Evolutionary conservation across 805 yeast species (phyloP).

Genomic region (Candida pini): DNA sequence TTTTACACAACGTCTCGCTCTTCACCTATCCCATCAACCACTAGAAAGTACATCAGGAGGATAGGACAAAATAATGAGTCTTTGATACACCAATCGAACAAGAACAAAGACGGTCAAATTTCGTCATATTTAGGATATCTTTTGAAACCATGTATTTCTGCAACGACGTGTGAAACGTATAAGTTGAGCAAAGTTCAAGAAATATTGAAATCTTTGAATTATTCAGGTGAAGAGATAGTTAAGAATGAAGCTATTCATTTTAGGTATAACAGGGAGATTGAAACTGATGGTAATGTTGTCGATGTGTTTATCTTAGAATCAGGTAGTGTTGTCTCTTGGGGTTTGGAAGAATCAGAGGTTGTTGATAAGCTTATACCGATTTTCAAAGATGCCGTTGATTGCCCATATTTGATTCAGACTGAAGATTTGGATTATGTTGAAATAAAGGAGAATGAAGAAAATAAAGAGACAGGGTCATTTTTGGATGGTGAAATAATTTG

Average conservation of each 20-base stretch:
- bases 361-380: slow-evolving; percentile 45
- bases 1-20: too few species aligned
- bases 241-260: slow-evolving; percentile 60
- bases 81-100: slow-evolving; percentile 13
- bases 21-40: slow-evolving; percentile 1
- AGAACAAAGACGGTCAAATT: slow-evolving; percentile 2
- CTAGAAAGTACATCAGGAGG: slow-evolving; percentile 11
- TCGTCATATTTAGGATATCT: slow-evolving; percentile 7
- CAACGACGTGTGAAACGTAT: slow-evolving; percentile 69
- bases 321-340: slow-evolving; percentile 86
- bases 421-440: slow-evolving; percentile 80
- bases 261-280: slow-evolving; percentile 27
- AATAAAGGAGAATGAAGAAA: slow-evolving; percentile 29
- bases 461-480: slow-evolving; percentile 24
- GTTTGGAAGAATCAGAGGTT: slow-evolving; percentile 52
- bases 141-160: slow-evolving; percentile 50
- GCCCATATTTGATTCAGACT: slow-evolving; percentile 53
- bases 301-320: slow-evolving; percentile 67
- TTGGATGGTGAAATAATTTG: slow-evolving; percentile 62
- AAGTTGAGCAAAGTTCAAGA: slow-evolving; percentile 46
- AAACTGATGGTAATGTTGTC: slow-evolving; percentile 21
- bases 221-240: slow-evolving; percentile 28
- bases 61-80: slow-evolving; percentile 12
- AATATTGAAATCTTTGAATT: slow-evolving; percentile 32
- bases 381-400: slow-evolving; percentile 42